phyloP scores from a whole-genome alignment of 176 grass and related monocot species.

The Rhynchospora tenuis region DNA sequence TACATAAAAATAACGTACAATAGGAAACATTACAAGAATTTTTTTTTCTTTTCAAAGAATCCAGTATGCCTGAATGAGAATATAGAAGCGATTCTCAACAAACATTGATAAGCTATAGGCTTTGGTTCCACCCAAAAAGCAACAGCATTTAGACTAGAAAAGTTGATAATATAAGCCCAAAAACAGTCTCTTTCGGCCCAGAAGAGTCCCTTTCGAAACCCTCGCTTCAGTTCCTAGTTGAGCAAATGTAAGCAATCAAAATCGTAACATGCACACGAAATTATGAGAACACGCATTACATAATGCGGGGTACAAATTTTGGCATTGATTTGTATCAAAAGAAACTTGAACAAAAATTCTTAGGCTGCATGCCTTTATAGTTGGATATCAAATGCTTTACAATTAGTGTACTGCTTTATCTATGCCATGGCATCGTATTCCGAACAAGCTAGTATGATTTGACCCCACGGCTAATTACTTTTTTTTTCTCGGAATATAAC shows the following conservation, averaged over 20 bases:
- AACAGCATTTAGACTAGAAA: too few relatives aligned
- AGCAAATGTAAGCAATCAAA: not conserved
- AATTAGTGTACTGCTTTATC: slow-evolving; percentile 1
- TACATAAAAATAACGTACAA: too few relatives aligned
- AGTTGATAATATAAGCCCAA: not conserved
- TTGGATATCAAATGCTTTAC: not conserved
- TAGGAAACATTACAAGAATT: too few relatives aligned
- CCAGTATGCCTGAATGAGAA: too few relatives aligned
- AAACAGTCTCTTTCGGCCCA: not conserved
- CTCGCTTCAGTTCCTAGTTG: not conserved
- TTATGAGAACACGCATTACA: not conserved
- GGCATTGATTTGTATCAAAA: not conserved
- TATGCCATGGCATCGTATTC: slow-evolving; percentile 1
- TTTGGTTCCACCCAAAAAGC: too few relatives aligned
- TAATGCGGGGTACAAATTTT: not conserved
- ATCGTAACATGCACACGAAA: not conserved
- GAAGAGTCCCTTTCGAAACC: not conserved
- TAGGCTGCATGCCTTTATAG: not conserved
- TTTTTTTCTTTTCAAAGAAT: too few relatives aligned
- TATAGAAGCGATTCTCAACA: too few relatives aligned
- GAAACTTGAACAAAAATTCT: not conserved
- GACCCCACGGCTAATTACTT: not conserved
- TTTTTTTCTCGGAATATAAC: not conserved
- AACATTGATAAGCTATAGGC: too few relatives aligned
- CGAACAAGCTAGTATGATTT: not conserved